These are phyloP conservation scores for Ziziphus jujuba DNA, from an alignment of 306 rosid genomes.

Conservation along the genomic window DNA sequence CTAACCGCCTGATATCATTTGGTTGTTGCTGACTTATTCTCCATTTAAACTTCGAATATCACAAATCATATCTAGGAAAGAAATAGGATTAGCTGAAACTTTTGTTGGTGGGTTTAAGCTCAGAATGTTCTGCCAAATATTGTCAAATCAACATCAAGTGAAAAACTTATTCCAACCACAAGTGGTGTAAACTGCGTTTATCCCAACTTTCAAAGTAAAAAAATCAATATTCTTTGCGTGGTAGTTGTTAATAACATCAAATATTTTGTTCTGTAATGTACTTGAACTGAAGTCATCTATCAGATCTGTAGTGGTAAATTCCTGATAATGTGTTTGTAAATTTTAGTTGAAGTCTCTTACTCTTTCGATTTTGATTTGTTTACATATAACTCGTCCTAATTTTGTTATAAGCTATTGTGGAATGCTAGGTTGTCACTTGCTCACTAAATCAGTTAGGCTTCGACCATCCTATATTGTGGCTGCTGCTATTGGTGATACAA, in stretches of 20 bases:
- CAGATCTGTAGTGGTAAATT: neutral
- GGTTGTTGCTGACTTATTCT: no score
- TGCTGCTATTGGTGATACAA: constrained; percentile 34
- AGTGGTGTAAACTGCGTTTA: neutral
- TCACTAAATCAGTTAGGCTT: constrained; percentile 31
- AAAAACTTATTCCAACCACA: neutral
- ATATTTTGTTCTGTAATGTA: no score
- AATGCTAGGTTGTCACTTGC: constrained; percentile 36
- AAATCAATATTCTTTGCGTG: neutral
- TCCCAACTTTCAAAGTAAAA: neutral
- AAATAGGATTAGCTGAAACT: no score
- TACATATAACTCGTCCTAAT: neutral
- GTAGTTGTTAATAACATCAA: neutral
- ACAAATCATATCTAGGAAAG: no score
- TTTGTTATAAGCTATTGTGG: constrained; percentile 1
- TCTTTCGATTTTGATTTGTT: neutral
- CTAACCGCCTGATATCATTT: no score
- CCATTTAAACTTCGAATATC: no score
- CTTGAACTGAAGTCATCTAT: neutral
- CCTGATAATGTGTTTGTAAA: neutral
- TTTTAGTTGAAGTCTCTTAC: neutral
- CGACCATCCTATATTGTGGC: constrained; percentile 19
- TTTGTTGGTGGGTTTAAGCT: no score
- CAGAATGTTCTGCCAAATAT: no score
- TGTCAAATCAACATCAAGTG: no score